Conservation (phyloP, 768 basidiomycete genomes). For the Ephemerocybe angulata region DNA sequence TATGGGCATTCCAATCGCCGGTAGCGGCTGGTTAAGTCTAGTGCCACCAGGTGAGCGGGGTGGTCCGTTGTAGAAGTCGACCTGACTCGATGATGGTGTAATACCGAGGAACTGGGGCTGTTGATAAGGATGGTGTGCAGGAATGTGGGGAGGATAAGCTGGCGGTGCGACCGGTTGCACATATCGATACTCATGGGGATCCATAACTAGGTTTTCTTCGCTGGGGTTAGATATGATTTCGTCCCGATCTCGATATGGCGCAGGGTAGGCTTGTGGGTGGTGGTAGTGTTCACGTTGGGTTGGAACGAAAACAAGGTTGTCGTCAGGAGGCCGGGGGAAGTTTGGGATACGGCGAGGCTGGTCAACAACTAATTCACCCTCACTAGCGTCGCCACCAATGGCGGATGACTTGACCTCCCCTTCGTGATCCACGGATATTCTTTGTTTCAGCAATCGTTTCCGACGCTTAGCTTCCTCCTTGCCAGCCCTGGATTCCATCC, state of each 20-base stretch:
- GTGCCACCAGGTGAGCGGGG: slow-evolving; percentile 10
- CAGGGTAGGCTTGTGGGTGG: neutral
- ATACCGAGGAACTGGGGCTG: slow-evolving; percentile 9
- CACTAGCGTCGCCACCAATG: neutral
- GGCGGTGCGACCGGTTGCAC: neutral
- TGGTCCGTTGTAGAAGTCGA: slow-evolving; percentile 7
- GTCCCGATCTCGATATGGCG: slow-evolving; percentile 23
- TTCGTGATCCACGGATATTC: neutral
- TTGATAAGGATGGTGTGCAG: neutral
- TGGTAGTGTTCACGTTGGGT: slow-evolving; percentile 30
- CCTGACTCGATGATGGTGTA: neutral
- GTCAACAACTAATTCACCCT: slow-evolving; percentile 35
- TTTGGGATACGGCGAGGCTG: slow-evolving; percentile 71
- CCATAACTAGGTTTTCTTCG: slow-evolving; percentile 55
- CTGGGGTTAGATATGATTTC: slow-evolving; percentile 86
- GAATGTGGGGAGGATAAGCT: neutral
- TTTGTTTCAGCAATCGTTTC: neutral
- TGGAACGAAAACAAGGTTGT: slow-evolving; percentile 38
- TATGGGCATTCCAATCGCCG: slow-evolving; percentile 39
- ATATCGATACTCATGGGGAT: slow-evolving; percentile 13
- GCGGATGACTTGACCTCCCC: neutral
- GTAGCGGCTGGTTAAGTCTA: slow-evolving; percentile 16
- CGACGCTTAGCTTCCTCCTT: slow-evolving; percentile 23
- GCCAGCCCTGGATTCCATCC: slow-evolving; percentile 48
- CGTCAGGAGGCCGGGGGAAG: slow-evolving; percentile 74